Evolutionary conservation across 225 moss, liverwort and hornwort species (phyloP).

Genomic region (Pleurozium schreberi): DNA sequence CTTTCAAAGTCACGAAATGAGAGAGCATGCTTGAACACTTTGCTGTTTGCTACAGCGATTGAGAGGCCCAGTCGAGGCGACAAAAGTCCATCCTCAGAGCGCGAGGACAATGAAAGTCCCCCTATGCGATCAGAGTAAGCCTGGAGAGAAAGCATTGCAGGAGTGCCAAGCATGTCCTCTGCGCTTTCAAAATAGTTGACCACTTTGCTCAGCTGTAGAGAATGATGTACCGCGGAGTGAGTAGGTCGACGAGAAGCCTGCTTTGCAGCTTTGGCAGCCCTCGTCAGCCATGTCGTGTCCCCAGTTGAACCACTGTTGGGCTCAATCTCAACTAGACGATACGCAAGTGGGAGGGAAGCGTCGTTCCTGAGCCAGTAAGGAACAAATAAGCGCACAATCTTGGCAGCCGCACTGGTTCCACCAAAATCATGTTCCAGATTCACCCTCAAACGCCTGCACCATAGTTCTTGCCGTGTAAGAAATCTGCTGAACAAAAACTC

Average conservation of each 20-base stretch:
- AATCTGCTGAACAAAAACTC: background rate
- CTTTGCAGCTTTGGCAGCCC: constrained; percentile 94
- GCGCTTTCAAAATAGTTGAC: constrained; percentile 60
- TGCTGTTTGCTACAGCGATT: constrained; percentile 61
- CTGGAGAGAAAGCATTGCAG: constrained; percentile 94
- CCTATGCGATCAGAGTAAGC: constrained; percentile 83
- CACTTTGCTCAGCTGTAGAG: constrained; percentile 60
- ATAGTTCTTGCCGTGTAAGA: constrained; percentile 5
- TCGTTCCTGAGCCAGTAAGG: constrained; percentile 93
- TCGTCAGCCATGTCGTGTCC: constrained; percentile 76
- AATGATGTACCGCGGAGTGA: constrained; percentile 42
- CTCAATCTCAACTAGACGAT: constrained; percentile 89
- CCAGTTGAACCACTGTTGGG: constrained; percentile 59
- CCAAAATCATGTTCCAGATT: constrained; percentile 96
- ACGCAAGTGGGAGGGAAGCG: constrained; percentile 67
- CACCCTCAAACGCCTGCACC: constrained; percentile 78
- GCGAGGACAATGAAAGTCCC: constrained; percentile 59
- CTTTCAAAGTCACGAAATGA: constrained; percentile 90
- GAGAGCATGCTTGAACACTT: constrained; percentile 54
- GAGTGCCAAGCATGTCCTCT: constrained; percentile 65
- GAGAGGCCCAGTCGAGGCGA: constrained; percentile 87
- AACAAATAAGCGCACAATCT: constrained; percentile 92
- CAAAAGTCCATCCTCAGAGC: constrained; percentile 71
- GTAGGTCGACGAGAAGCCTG: constrained; percentile 87
- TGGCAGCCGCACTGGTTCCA: constrained; percentile 65